phyloP scores from a whole-genome alignment of 2,329 filamentous ascomycete genomes.

The Paracoccidioides lutzii region DNA sequence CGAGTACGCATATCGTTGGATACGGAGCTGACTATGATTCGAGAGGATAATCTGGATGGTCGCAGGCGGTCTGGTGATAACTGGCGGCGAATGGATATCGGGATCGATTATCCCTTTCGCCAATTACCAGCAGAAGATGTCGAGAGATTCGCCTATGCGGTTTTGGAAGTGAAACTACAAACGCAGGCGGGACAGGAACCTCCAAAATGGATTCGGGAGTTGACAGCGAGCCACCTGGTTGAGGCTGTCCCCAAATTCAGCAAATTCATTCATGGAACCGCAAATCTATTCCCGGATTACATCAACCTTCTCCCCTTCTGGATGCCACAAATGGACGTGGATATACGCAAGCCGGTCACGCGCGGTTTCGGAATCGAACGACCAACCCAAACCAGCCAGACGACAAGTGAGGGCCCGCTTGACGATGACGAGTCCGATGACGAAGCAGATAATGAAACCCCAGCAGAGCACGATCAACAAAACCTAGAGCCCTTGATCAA shows the following conservation, averaged over 20 bases:
- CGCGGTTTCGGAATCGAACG: conserved; percentile 86
- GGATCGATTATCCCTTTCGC: conserved; percentile 86
- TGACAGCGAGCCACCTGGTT: conserved; percentile 85
- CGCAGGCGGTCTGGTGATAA: conserved; percentile 64
- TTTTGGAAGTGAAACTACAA: conserved; percentile 94
- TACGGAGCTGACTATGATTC: conserved; percentile 86
- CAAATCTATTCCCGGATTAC: conserved; percentile 69
- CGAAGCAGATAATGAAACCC: conserved; percentile 32
- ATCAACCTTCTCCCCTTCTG: conserved; percentile 91
- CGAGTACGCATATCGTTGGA: conserved; percentile 93
- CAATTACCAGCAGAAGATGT: conserved; percentile 77
- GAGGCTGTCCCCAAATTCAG: conserved; percentile 99
- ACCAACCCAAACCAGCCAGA: conserved; percentile 59
- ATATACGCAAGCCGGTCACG: conserved; percentile 84
- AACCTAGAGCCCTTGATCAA: neutral
- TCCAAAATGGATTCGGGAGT: conserved; percentile 88
- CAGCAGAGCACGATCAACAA: neutral
- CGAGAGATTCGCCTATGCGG: conserved; percentile 85
- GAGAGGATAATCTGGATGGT: conserved; percentile 90
- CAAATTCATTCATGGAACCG: conserved; percentile 95
- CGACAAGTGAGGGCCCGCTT: conserved; percentile 64
- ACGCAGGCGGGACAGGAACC: conserved; percentile 91
- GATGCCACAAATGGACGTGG: conserved; percentile 96
- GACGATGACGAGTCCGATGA: conserved; percentile 60
- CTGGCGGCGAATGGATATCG: conserved; percentile 95